Percentiles rank a stretch among this genome's conserved stretches.
Conservation (phyloP, 78 protist species). For the Chrysochromulina parva region DNA sequence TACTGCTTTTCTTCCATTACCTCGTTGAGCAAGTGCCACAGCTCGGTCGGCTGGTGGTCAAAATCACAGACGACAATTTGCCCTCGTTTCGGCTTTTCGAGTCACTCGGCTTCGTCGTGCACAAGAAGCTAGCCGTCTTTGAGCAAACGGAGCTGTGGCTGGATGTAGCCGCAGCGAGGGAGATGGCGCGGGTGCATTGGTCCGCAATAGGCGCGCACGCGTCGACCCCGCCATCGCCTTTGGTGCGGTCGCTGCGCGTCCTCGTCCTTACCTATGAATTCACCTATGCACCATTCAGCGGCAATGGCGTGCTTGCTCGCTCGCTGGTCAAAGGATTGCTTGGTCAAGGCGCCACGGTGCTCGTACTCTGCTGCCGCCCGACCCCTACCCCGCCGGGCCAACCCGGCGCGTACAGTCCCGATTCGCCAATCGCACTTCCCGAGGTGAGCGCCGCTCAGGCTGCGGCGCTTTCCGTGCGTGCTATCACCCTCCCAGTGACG, state of each 20-base stretch:
- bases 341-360: neutral
- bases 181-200: too few relatives aligned
- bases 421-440: neutral
- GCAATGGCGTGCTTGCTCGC: slow-evolving; percentile 10
- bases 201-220: too few relatives aligned
- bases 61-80: too few relatives aligned
- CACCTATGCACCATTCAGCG: neutral
- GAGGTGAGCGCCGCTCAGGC: neutral
- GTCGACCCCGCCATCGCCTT: too few relatives aligned
- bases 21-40: too few relatives aligned
- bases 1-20: too few relatives aligned
- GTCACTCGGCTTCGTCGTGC: too few relatives aligned
- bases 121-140: too few relatives aligned
- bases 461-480: neutral
- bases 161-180: too few relatives aligned
- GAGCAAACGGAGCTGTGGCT: too few relatives aligned
- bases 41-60: too few relatives aligned
- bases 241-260: neutral
- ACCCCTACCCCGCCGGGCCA: neutral
- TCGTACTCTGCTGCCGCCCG: neutral
- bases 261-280: neutral
- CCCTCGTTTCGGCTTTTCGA: too few relatives aligned
- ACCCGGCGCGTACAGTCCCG: neutral
- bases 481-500: neutral
- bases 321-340: neutral